These are phyloP conservation scores for Neurospora intermedia DNA, from an alignment of 495 filamentous ascomycete genomes.

Conservation along the genomic window DNA sequence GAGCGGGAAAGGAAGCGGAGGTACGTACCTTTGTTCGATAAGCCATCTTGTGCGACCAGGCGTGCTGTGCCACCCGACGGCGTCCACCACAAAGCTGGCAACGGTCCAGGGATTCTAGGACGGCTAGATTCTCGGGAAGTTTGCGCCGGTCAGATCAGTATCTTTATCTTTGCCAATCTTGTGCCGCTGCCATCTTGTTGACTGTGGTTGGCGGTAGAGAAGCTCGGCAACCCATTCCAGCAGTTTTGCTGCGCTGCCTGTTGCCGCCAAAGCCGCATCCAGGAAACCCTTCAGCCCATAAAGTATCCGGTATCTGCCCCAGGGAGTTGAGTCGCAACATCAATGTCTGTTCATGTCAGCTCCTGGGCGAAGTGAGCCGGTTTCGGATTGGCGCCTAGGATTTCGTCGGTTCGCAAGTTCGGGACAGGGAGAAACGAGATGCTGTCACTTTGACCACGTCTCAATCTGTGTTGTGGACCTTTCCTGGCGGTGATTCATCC, in stretches of 20 bases:
- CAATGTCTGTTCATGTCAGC: background rate
- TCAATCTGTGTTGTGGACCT: too few relatives aligned
- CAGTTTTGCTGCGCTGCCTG: too few relatives aligned
- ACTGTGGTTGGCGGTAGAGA: background rate
- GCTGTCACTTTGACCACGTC: background rate
- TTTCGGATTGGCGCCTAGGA: background rate
- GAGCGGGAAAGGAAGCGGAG: background rate
- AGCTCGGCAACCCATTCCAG: background rate
- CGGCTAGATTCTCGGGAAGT: background rate
- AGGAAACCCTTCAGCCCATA: too few relatives aligned
- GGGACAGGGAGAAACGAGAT: background rate
- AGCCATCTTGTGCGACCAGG: background rate
- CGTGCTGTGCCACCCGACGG: background rate
- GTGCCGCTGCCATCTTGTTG: background rate
- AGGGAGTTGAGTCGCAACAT: background rate
- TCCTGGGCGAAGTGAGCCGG: background rate
- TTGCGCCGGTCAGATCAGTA: background rate
- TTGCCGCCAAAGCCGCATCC: too few relatives aligned
- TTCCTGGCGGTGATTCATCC: too few relatives aligned
- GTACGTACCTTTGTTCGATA: background rate
- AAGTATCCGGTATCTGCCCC: background rate
- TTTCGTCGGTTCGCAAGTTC: background rate
- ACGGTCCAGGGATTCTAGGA: background rate
- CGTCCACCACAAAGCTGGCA: background rate
- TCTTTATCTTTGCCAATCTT: background rate